Percentiles rank a stretch among this genome's conserved stretches.
These are phyloP conservation scores for Verticillium nubilum DNA, from an alignment of 2,329 filamentous ascomycete species.

Conservation along the genomic window DNA sequence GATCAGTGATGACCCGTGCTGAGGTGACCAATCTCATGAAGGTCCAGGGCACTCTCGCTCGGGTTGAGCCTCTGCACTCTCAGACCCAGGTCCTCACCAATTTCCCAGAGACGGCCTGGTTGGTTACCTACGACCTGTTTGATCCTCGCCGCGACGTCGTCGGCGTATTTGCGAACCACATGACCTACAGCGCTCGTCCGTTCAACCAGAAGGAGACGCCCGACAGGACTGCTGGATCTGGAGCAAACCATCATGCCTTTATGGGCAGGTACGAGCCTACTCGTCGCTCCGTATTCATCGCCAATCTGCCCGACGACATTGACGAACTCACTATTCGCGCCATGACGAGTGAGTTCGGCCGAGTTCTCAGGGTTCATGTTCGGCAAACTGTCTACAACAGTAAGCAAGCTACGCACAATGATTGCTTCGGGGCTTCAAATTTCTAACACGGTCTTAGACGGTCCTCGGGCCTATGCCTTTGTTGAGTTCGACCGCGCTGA, in stretches of 20 bases:
- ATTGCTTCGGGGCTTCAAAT: not conserved
- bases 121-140: constrained; percentile 46
- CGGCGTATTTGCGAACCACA: constrained; percentile 29
- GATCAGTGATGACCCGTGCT: constrained; percentile 27
- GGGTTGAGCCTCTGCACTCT: constrained; percentile 27
- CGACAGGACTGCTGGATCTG: constrained; percentile 13
- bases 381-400: constrained; percentile 2
- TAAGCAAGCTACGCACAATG: not conserved
- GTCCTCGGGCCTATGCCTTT: constrained; percentile 23
- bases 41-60: constrained; percentile 37
- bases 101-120: constrained; percentile 28
- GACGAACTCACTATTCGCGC: constrained; percentile 28
- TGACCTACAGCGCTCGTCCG: constrained; percentile 21
- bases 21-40: constrained; percentile 39
- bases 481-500: constrained; percentile 33
- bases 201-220: constrained; percentile 24
- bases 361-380: constrained; percentile 26
- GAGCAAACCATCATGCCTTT: constrained; percentile 13
- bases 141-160: constrained; percentile 44
- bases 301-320: constrained; percentile 33
- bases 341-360: constrained; percentile 31
- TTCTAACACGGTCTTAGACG: not conserved
- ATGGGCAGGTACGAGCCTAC: constrained; percentile 35
- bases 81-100: constrained; percentile 25
- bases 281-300: constrained; percentile 41